Percentiles rank a stretch among this genome's conserved stretches.
Conservation (phyloP, 176 grass and related monocot species). For the Carex kokanica region DNA sequence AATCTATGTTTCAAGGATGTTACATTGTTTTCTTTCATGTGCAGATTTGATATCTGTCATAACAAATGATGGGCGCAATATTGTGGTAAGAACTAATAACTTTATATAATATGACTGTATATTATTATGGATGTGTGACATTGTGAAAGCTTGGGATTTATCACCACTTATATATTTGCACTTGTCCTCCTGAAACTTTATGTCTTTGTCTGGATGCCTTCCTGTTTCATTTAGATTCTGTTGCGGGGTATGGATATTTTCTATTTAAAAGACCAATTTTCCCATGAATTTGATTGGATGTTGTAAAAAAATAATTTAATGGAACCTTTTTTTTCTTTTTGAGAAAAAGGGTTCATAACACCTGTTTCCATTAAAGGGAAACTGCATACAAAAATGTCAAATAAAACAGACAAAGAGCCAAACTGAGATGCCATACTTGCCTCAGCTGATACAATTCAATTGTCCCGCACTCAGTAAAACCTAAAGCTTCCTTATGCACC, state of each 20-base stretch:
- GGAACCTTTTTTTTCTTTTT: neutral
- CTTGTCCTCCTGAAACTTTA: neutral
- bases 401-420: neutral
- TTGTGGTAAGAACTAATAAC: constrained; percentile 61
- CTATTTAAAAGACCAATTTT: neutral
- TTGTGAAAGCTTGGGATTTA: neutral
- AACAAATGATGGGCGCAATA: constrained; percentile 94
- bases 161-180: neutral
- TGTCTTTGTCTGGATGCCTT: neutral
- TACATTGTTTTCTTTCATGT: neutral
- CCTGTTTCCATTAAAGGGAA: neutral
- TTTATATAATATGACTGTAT: neutral
- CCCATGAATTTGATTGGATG: neutral
- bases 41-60: constrained; percentile 89
- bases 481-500: neutral
- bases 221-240: neutral
- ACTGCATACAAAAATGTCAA: neutral
- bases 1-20: constrained; percentile 3
- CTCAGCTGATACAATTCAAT: neutral
- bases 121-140: neutral
- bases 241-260: neutral
- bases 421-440: neutral
- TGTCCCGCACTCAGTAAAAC: neutral
- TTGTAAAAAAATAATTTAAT: neutral
- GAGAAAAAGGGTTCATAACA: neutral